These are phyloP conservation scores for Flaveria sonorensis DNA, from an alignment of 129 eudicot genomes.

Conservation along the genomic window DNA sequence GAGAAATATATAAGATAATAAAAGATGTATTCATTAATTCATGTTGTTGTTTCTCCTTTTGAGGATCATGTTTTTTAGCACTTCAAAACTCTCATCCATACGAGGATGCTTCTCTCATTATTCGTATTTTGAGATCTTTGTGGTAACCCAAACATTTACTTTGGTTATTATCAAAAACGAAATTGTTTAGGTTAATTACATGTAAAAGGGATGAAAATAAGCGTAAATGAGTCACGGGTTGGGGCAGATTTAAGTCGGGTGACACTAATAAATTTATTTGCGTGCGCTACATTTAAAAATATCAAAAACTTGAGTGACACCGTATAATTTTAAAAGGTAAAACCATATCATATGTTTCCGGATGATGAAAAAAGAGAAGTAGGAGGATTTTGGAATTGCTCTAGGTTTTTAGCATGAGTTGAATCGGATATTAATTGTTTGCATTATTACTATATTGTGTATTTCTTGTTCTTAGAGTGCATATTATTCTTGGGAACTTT, in stretches of 20 bases:
- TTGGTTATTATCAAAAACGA: constrained; percentile 16
- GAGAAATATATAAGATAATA: constrained; percentile 20
- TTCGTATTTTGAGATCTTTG: constrained; percentile 28
- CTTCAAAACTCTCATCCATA: constrained; percentile 41
- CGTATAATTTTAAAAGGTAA: too few species aligned
- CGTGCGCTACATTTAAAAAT: not conserved
- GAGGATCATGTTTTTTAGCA: constrained; percentile 41
- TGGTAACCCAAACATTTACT: constrained; percentile 23
- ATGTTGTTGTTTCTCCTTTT: constrained; percentile 38
- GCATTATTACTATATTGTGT: too few species aligned
- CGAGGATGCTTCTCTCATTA: constrained; percentile 40
- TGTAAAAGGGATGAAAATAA: too few species aligned
- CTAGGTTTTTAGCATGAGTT: too few species aligned
- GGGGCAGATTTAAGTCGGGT: not conserved
- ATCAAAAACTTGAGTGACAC: too few species aligned
- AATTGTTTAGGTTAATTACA: not conserved
- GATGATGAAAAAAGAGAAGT: too few species aligned
- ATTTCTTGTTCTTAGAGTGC: too few species aligned
- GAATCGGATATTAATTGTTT: too few species aligned
- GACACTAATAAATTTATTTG: not conserved
- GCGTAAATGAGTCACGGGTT: not conserved
- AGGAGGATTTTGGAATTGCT: too few species aligned
- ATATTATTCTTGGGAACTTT: too few species aligned
- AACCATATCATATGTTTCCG: too few species aligned
- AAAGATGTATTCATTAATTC: constrained; percentile 25